Percentiles rank a stretch among this genome's conserved stretches.
Evolutionary conservation across 1,139 yeast species (phyloP).

Genomic region (Geotrichum europaeum): DNA sequence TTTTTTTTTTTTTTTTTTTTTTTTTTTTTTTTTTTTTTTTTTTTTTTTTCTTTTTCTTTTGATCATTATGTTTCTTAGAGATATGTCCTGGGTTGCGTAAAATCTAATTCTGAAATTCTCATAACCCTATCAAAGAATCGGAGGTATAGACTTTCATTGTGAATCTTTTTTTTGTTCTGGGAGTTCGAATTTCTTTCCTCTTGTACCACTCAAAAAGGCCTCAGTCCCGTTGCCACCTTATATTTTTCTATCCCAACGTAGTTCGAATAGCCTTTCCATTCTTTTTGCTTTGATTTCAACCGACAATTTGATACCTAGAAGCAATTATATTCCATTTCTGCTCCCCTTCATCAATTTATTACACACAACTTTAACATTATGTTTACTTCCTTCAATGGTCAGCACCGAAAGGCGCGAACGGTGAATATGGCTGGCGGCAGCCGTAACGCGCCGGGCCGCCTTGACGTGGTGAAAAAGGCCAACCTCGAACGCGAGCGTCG

Average conservation of each 20-base stretch:
- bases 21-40: not conserved
- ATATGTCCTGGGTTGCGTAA: not conserved
- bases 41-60: not conserved
- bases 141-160: not conserved
- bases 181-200: not conserved
- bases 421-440: conserved; percentile 67
- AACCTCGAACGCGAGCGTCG: conserved; percentile 61
- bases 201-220: not conserved
- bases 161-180: not conserved
- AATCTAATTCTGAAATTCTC: not conserved
- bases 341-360: not conserved
- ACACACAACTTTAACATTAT: not conserved
- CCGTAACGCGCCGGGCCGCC: conserved; percentile 28
- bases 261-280: not conserved
- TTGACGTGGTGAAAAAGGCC: conserved; percentile 52
- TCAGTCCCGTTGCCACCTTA: not conserved
- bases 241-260: not conserved
- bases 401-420: conserved; percentile 40
- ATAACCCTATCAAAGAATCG: not conserved
- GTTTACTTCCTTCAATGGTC: conserved; percentile 35
- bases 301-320: not conserved
- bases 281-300: not conserved
- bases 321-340: not conserved
- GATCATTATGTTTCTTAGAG: not conserved
- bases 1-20: no score